Evolutionary conservation across 2,329 filamentous ascomycete species (phyloP).

Genomic region (Ophiostoma ulmi): DNA sequence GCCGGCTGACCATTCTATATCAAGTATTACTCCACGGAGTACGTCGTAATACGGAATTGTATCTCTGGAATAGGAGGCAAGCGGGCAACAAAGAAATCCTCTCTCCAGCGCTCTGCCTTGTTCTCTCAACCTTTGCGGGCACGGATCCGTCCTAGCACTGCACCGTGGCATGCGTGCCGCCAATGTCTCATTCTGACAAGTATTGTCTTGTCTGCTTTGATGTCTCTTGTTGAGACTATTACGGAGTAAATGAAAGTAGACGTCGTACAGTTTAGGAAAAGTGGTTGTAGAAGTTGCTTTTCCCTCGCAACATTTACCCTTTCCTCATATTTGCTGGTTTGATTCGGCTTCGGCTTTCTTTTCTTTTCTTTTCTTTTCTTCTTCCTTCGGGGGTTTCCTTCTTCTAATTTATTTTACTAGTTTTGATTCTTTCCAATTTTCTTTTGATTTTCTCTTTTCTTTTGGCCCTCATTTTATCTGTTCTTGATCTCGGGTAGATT

Average conservation of each 20-base stretch:
- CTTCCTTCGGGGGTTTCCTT: neutral
- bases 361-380: neutral
- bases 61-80: too few relatives aligned
- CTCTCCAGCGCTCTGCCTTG: too few relatives aligned
- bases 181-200: slow-evolving; percentile 4
- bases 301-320: neutral
- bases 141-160: too few relatives aligned
- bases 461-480: neutral
- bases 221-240: too few relatives aligned
- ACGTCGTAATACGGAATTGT: neutral
- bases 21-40: neutral
- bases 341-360: neutral
- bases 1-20: too few relatives aligned
- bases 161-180: neutral
- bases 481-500: neutral
- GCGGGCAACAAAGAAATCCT: too few relatives aligned
- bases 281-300: neutral
- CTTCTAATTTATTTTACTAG: neutral
- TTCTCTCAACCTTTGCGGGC: too few relatives aligned
- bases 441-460: neutral
- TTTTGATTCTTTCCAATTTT: neutral
- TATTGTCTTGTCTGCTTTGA: neutral
- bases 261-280: too few relatives aligned
- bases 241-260: too few relatives aligned
- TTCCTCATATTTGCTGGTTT: neutral